Evolutionary conservation across 768 basidiomycete species (phyloP), one percentile per base, ranked within the genome.

Genomic region (Tremella yokohamensis): DNA sequence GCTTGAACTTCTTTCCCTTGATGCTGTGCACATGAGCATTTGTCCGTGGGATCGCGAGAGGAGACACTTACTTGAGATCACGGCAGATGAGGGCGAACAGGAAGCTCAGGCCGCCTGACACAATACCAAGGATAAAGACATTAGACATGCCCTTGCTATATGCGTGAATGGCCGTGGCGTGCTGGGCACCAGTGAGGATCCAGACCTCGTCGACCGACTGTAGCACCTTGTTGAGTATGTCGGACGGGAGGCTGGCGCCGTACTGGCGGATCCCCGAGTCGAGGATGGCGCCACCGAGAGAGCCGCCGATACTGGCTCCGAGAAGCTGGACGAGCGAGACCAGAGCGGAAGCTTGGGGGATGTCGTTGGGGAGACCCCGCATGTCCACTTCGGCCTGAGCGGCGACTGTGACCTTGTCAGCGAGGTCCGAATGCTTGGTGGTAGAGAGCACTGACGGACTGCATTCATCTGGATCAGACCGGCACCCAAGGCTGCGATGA

Each of bases 171-270:
- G 42, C 57, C 13, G 26, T 18, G 11, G n/a, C 19, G 26, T 34
- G 50, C 19, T 26, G 26, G 6, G 37, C 18, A 16, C 52, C 57
- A 1, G 37, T 12, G 9, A 58, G 50, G 24, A 40, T 52, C 57
- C 57, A 52, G 19, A 58, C 42, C 25, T 9, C 34, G 18, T 58
- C 57, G 37, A 58, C 57, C 1, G 57, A 58, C 29, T 58, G 57
- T 8, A 45, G 18, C 8, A 58, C 16, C 12, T 52, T 52, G n/a
- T n/a, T n/a, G 37, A 34, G 13, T 2, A 48, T 44, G 26, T 58
- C 51, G 1, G 50, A 24, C 12, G 57, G 57, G n/a, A 58, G 57
- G 29, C 6, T 34, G 6, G 29, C 29, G 29, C 29, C 29, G 34
- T 58, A 52, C 25, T 26, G 34, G 18, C 29, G 50, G 13, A 58